A percentile compares a stretch with the other conserved stretches of the same genome.
phyloP scores from a whole-genome alignment of 2,329 filamentous ascomycete species.

The Metarhizium robertsii region DNA sequence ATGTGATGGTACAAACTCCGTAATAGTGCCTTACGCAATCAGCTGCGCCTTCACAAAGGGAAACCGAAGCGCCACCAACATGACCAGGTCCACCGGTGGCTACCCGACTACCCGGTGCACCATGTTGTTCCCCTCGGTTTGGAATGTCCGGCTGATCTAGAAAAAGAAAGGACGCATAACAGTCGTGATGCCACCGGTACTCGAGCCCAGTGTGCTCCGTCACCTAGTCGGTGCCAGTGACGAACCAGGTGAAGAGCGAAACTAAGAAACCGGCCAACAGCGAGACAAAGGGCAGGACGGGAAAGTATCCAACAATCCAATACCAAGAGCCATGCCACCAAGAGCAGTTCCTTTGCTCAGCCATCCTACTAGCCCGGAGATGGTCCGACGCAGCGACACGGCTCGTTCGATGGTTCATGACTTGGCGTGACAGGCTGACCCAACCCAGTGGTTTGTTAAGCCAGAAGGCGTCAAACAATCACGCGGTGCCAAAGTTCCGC shows the following conservation, averaged over 20 bases:
- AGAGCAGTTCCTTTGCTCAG: background rate
- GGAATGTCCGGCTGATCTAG: too few species aligned
- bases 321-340: background rate
- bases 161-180: too few species aligned
- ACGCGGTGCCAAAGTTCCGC: background rate
- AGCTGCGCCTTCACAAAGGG: background rate
- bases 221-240: too few species aligned
- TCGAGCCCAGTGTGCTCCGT: too few species aligned
- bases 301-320: background rate
- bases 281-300: background rate
- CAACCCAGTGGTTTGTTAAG: background rate
- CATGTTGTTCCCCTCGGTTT: too few species aligned
- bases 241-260: background rate
- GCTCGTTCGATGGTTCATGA: background rate
- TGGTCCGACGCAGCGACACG: background rate
- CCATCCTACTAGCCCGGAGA: background rate
- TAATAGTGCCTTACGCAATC: background rate
- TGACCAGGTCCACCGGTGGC: background rate
- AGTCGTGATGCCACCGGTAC: too few species aligned
- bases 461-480: background rate
- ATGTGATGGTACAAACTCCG: background rate
- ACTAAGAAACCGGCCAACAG: background rate
- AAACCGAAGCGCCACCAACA: background rate
- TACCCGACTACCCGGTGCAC: too few species aligned
- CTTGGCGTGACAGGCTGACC: background rate